A percentile compares a stretch with the other conserved stretches of the same genome.
These are phyloP conservation scores for Ministeria vibrans DNA, from an alignment of 78 protist genomes.

Conservation along the genomic window DNA sequence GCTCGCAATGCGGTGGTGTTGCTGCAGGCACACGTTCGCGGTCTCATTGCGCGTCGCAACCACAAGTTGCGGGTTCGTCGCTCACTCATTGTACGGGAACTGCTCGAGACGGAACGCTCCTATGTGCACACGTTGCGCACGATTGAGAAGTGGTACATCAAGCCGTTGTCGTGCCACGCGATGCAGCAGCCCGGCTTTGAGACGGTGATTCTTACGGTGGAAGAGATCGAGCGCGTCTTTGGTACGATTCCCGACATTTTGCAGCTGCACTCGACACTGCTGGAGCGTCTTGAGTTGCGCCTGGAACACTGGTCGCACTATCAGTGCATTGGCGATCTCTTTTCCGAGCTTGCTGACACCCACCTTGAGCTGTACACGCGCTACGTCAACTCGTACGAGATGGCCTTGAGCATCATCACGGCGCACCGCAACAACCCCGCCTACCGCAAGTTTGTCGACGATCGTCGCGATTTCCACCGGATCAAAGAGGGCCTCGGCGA, in stretches of 20 bases:
- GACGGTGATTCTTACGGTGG: neutral
- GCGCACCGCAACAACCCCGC: neutral
- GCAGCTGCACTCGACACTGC: neutral
- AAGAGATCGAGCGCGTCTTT: neutral
- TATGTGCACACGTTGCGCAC: conserved; percentile 11
- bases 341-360: neutral
- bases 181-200: neutral
- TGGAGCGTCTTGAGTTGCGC: neutral
- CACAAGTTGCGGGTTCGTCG: neutral
- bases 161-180: conserved; percentile 2
- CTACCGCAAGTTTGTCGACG: conserved; percentile 5
- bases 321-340: conserved; percentile 11
- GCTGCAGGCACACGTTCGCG: neutral
- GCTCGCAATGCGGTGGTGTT: too few relatives aligned
- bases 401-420: neutral
- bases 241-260: neutral
- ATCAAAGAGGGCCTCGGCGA: conserved; percentile 9
- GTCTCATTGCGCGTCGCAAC: neutral
- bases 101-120: conserved; percentile 15
- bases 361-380: conserved; percentile 6
- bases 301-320: conserved; percentile 3
- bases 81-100: neutral
- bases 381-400: conserved; percentile 12
- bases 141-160: conserved; percentile 2
- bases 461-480: conserved; percentile 17